These are phyloP conservation scores for Umbelopsis ramanniana DNA, from an alignment of 192 early-diverging fungal genomes.

Conservation along the genomic window DNA sequence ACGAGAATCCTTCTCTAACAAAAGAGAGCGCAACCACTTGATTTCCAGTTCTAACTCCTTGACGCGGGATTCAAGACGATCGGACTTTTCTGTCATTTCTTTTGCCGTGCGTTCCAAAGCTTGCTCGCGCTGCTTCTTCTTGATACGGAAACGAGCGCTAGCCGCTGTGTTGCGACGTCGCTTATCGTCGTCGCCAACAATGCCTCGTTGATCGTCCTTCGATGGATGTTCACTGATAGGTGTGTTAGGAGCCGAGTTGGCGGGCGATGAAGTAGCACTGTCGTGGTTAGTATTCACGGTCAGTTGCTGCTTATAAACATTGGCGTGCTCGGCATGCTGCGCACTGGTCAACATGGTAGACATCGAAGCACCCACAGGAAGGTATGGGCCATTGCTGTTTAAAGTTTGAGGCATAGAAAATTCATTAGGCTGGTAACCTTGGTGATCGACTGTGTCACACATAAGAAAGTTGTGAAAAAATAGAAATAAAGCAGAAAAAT, in stretches of 20 bases:
- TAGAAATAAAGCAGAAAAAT: too few species aligned
- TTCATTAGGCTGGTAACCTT: not conserved
- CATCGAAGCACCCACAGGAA: not conserved
- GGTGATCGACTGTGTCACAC: not conserved
- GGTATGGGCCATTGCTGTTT: not conserved
- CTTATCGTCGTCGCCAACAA: conserved; percentile 75
- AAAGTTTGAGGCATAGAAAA: not conserved
- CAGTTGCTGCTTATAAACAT: not conserved
- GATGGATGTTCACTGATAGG: not conserved
- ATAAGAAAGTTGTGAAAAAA: too few species aligned
- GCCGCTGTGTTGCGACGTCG: conserved; percentile 94
- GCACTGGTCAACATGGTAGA: not conserved
- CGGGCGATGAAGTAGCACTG: not conserved
- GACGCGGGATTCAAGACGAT: conserved; percentile 77
- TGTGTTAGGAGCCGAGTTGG: not conserved
- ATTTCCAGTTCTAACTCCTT: conserved; percentile 92
- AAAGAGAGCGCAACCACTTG: conserved; percentile 72
- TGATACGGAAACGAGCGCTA: conserved; percentile 91
- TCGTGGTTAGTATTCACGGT: not conserved
- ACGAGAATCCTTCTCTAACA: conserved; percentile 39
- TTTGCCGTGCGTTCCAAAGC: conserved; percentile 80
- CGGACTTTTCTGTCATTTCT: conserved; percentile 78
- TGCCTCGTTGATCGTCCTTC: not conserved
- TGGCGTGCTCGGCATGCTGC: not conserved
- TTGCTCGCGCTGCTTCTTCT: conserved; percentile 93